phyloP scores from a whole-genome alignment of 2,329 filamentous ascomycete genomes.

The Arthrobotrys sinensis region DNA sequence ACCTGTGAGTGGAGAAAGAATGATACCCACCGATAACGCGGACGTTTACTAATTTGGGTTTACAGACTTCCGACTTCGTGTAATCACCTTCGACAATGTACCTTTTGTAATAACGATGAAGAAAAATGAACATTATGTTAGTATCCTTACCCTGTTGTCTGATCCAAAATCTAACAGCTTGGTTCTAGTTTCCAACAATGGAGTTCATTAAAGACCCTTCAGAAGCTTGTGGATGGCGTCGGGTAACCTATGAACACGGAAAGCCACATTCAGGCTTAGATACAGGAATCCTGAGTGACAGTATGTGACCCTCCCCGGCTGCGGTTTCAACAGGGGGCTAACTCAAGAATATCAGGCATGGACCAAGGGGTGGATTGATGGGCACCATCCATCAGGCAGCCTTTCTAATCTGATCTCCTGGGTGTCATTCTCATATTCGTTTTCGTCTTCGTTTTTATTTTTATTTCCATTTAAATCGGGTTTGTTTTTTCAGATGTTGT shows the following conservation, averaged over 20 bases:
- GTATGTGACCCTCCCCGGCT: slow-evolving; percentile 15
- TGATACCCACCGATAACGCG: not conserved
- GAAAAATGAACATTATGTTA: slow-evolving; percentile 95
- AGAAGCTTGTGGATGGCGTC: slow-evolving; percentile 76
- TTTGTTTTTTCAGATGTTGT: too few species aligned
- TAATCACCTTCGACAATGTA: slow-evolving; percentile 98
- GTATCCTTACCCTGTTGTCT: slow-evolving; percentile 61
- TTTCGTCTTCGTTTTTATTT: not conserved
- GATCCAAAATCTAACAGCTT: not conserved
- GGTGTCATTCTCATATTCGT: not conserved
- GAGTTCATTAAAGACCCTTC: slow-evolving; percentile 78
- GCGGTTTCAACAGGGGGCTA: not conserved
- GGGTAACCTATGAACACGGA: slow-evolving; percentile 75
- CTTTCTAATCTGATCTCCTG: not conserved
- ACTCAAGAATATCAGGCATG: slow-evolving; percentile 34
- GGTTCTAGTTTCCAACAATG: slow-evolving; percentile 74
- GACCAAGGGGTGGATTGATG: slow-evolving; percentile 51
- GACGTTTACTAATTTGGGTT: slow-evolving; percentile 6
- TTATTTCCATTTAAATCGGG: not conserved
- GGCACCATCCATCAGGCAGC: too few species aligned
- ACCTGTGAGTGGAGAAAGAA: slow-evolving; percentile 76
- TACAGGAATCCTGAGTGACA: slow-evolving; percentile 55
- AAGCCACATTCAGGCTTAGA: slow-evolving; percentile 66
- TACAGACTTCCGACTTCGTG: slow-evolving; percentile 89
- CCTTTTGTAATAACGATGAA: slow-evolving; percentile 99